Percentiles rank a stretch among this genome's conserved stretches.
Evolutionary conservation across 768 basidiomycete species (phyloP).

Genomic region (Naganishia onofrii): DNA sequence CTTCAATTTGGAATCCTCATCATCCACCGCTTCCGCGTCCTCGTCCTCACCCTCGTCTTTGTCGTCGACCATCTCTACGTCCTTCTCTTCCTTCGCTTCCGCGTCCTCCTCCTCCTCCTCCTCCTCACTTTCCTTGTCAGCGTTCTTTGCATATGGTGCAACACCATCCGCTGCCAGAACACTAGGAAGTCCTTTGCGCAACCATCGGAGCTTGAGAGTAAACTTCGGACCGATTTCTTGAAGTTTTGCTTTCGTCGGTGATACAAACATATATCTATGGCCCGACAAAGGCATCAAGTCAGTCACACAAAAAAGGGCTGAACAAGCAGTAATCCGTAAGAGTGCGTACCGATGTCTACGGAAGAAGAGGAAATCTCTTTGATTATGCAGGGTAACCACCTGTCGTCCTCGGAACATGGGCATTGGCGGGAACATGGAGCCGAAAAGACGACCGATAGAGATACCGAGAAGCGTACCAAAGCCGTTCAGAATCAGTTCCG

Average conservation of each 20-base stretch:
- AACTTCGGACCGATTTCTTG: slow-evolving; percentile 99
- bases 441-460: slow-evolving; percentile 89
- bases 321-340: not conserved
- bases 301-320: not conserved
- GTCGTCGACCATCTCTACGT: slow-evolving; percentile 74
- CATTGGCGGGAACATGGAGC: slow-evolving; percentile 89
- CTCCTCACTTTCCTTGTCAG: slow-evolving; percentile 41
- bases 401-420: slow-evolving; percentile 94
- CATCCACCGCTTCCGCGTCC: too few relatives aligned
- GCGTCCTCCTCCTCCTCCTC: slow-evolving; percentile 35
- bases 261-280: slow-evolving; percentile 82
- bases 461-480: slow-evolving; percentile 93
- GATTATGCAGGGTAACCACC: slow-evolving; percentile 94
- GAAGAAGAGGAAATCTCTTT: slow-evolving; percentile 97
- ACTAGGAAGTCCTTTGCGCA: slow-evolving; percentile 82
- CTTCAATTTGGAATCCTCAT: slow-evolving; percentile 42
- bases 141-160: slow-evolving; percentile 37
- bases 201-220: slow-evolving; percentile 84
- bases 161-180: slow-evolving; percentile 57
- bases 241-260: slow-evolving; percentile 80
- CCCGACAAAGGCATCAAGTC: slow-evolving; percentile 1
- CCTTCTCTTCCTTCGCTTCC: slow-evolving; percentile 71
- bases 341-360: slow-evolving; percentile 77
- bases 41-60: slow-evolving; percentile 36
- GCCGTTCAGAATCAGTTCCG: slow-evolving; percentile 90